phyloP scores from a whole-genome alignment of 768 basidiomycete species.

The Russula virescens region DNA sequence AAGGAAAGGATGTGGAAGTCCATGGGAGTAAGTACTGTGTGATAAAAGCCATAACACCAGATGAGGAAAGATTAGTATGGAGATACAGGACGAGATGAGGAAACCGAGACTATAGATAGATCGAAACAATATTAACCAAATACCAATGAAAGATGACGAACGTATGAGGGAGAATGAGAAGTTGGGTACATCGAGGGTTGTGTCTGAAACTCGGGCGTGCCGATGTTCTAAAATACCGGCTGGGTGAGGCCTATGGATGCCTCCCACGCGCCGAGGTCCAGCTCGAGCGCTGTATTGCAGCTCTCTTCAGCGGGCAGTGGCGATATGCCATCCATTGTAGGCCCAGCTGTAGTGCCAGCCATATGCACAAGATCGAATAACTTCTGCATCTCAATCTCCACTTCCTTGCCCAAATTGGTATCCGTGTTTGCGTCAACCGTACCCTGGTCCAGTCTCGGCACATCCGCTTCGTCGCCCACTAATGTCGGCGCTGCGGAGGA shows the following conservation, averaged over 20 bases:
- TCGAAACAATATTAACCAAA: background rate
- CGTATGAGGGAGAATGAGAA: conserved; percentile 11
- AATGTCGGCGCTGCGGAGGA: conserved; percentile 33
- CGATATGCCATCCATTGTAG: background rate
- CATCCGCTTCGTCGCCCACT: conserved; percentile 27
- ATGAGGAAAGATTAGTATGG: conserved; percentile 7
- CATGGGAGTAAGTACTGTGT: conserved; percentile 14
- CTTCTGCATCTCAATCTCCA: conserved; percentile 56
- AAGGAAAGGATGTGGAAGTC: background rate
- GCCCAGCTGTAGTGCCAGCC: conserved; percentile 29
- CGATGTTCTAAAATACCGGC: conserved; percentile 26
- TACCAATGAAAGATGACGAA: conserved; percentile 2
- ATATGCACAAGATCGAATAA: conserved; percentile 51
- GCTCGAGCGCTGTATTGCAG: conserved; percentile 30
- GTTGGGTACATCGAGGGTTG: conserved; percentile 9
- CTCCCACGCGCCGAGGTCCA: conserved; percentile 28
- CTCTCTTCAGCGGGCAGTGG: conserved; percentile 16
- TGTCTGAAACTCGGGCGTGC: background rate
- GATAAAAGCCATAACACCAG: background rate
- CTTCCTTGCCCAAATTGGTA: conserved; percentile 27
- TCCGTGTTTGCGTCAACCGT: background rate
- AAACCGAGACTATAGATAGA: conserved; percentile 20
- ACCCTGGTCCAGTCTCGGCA: conserved; percentile 23
- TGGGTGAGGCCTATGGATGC: conserved; percentile 20
- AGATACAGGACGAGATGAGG: conserved; percentile 5